Percentiles rank a stretch among this genome's conserved stretches.
phyloP scores from a whole-genome alignment of 768 basidiomycete genomes.

The Phylloporus sp. region DNA sequence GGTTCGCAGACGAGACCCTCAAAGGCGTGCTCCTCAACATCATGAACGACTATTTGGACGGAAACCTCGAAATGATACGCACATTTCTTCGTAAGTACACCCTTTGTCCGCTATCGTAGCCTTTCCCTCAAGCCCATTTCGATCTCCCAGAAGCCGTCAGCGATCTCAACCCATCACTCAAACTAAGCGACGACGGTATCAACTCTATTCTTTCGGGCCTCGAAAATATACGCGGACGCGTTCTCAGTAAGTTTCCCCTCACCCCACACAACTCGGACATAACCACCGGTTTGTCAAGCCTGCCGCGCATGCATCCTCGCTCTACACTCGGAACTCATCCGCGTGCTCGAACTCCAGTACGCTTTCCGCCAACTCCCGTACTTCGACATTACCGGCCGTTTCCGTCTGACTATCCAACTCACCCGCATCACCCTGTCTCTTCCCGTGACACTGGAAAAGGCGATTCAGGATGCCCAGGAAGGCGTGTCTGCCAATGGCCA shows the following conservation, averaged over 20 bases:
- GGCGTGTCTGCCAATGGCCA: constrained; percentile 6
- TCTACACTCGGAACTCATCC: constrained; percentile 66
- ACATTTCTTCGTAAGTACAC: constrained; percentile 60
- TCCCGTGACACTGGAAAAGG: constrained; percentile 70
- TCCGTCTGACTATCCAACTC: constrained; percentile 71
- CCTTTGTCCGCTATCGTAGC: no score
- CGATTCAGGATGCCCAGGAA: constrained; percentile 43
- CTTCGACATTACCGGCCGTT: constrained; percentile 72
- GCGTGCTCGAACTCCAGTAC: constrained; percentile 78
- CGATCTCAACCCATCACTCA: constrained; percentile 75
- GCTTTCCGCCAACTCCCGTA: constrained; percentile 73
- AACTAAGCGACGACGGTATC: constrained; percentile 75
- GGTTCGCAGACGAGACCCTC: constrained; percentile 76
- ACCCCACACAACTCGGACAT: neutral
- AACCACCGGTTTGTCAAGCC: constrained; percentile 35
- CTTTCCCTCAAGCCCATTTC: neutral
- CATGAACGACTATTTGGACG: constrained; percentile 79
- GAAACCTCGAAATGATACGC: constrained; percentile 82
- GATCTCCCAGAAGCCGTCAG: constrained; percentile 63
- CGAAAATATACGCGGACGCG: constrained; percentile 65
- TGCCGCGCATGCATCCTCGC: constrained; percentile 75
- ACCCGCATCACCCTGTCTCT: constrained; percentile 73
- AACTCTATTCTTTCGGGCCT: constrained; percentile 70
- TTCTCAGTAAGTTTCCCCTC: constrained; percentile 49
- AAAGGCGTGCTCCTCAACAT: constrained; percentile 68